A percentile compares a stretch with the other conserved stretches of the same genome.
Conservation (phyloP, 306 rosid genomes). For the Bauhinia variegata region DNA sequence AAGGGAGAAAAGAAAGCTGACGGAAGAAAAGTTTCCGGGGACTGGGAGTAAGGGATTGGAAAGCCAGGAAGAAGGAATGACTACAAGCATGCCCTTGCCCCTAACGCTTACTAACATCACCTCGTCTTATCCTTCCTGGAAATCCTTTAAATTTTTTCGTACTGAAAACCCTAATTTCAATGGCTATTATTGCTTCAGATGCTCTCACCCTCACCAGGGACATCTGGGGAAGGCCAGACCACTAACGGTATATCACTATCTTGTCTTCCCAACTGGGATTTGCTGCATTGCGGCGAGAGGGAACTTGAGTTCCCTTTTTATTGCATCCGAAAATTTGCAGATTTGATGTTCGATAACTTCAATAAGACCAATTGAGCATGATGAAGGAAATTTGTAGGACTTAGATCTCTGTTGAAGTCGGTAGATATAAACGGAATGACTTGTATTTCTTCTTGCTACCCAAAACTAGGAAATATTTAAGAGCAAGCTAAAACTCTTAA, state of each 20-base stretch:
- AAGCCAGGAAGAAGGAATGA: constrained; percentile 43
- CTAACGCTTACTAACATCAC: constrained; percentile 34
- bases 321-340: background rate
- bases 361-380: background rate
- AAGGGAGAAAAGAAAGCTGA: no score
- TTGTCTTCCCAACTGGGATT: no score
- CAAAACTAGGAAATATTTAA: no score
- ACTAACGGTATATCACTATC: constrained; percentile 51
- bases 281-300: background rate
- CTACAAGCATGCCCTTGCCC: constrained; percentile 42
- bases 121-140: constrained; percentile 31
- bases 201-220: constrained; percentile 26
- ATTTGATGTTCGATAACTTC: background rate
- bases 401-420: no score
- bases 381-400: background rate
- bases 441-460: no score
- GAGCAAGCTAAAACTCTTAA: no score
- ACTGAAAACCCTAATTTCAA: constrained; percentile 55
- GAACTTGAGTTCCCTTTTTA: no score
- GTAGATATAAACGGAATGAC: no score
- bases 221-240: constrained; percentile 31
- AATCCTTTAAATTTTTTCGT: constrained; percentile 41
- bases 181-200: no score
- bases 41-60: no score
- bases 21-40: no score